Evolutionary conservation across 306 rosid species (phyloP), one percentile per base, ranked within the genome.

Genomic region (Cyclanthera cordifolia): DNA sequence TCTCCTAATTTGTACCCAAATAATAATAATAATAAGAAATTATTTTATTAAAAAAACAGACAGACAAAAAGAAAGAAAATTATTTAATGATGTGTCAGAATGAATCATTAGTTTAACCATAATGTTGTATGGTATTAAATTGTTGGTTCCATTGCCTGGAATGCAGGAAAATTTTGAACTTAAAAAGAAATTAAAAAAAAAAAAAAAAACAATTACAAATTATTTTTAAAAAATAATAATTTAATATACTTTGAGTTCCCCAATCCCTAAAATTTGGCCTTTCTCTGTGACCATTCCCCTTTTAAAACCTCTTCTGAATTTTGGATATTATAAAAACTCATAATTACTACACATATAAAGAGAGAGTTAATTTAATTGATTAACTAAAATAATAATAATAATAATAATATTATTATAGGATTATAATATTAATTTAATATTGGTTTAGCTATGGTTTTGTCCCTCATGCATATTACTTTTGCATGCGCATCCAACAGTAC

Each of bases 221-320:
- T 1, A n/a, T n/a, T n/a, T n/a, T n/a, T n/a, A n/a, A n/a, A n/a
- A n/a, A n/a, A n/a, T n/a, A n/a, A n/a, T n/a, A 24, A 34, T 27
- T 43, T 16, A 7, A 0, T 57, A 45, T 52, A 68, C 54, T 51
- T 73, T 47, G 37, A 45, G 58, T 66, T 69, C 77, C 76, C 78
- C 79, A 81, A 93, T 86, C 95, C 98, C 98, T 79, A 88, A 67
- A 81, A 65, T 65, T 72, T 70, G 73, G 76, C 83, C 85, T 73
- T 85, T 77, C 67, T 85, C 80, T 82, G 85, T 84, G 86, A 72
- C 77, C 75, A 85, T 79, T 76, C 54, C 10, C 51, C 69, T 41
- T 41, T 24, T 39, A 11, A 8, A 34, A 6, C 67, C 17, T 3
- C n/a, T 20, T 30, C 20, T 66, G 5, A n/a, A n/a, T 66, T 21